Evolutionary conservation across 148 eudicot species (phyloP), one percentile per base, ranked within the genome.

Genomic region (Talinum fruticosum): DNA sequence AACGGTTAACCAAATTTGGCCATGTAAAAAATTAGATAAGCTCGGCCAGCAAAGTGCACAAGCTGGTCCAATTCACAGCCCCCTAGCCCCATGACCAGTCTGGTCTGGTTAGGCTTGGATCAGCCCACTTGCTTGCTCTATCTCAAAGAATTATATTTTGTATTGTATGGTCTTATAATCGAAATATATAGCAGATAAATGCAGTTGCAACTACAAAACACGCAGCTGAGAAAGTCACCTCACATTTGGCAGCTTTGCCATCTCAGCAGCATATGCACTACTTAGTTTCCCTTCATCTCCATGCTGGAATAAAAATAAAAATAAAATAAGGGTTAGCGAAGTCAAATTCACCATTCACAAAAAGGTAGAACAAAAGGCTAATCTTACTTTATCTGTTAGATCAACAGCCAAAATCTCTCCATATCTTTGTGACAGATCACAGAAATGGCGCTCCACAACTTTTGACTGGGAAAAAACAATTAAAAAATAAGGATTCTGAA

Each of bases 391-490:
- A 83, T 96, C 92, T 30, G 97, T 91, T 73, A 96, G 87, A 85
- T 93, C 97, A 73, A 96, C 84, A 36, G 88, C 97, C 76, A 93
- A 57, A 71, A 83, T 88, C 51, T 90, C 91, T 81, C 97, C 99
- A 79, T 93, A 96, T 89, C 99, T 87, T 81, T 93, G 94, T 64
- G 84, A 67, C 62, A 96, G 83, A 83, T 93, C 97, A 83, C 51
- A 85, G 86, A 96, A 96, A 85, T 96, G 99, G 82, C 93, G 97
- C 74, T 91, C 93, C 85, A 91, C 94, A 76, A 96, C 93, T 47
- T 78, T 77, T 69, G 97, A 74, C 99, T 96, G 85, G 21, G 82
- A 78, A 51, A 32, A 32, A 70, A 66, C 18, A 28, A 10, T 16
- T 23, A 36, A 72, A 29, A 14, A 26, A 18, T n/a, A 76, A 76